A percentile compares a stretch with the other conserved stretches of the same genome.
phyloP scores from a whole-genome alignment of 805 yeast genomes.

The Suhomyces pyralidae region DNA sequence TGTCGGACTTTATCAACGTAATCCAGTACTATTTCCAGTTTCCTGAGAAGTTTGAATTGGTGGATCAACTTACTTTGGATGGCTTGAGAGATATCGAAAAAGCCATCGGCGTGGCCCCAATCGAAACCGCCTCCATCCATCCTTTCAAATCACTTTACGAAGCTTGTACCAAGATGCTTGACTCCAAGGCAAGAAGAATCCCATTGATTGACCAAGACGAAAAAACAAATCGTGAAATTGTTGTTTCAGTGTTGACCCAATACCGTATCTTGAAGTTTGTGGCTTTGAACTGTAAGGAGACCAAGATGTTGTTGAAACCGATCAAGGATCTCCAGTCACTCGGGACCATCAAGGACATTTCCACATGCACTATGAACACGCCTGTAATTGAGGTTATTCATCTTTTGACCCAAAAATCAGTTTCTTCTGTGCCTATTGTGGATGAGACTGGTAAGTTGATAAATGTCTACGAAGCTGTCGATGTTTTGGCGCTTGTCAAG shows the following conservation, averaged over 20 bases:
- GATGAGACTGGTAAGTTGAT: slow-evolving; percentile 67
- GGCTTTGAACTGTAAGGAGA: slow-evolving; percentile 93
- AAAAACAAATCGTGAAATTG: slow-evolving; percentile 87
- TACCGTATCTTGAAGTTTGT: slow-evolving; percentile 94
- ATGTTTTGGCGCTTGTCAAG: slow-evolving; percentile 85
- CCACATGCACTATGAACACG: slow-evolving; percentile 82
- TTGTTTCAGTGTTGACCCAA: slow-evolving; percentile 92
- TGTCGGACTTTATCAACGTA: slow-evolving; percentile 90
- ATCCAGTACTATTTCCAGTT: slow-evolving; percentile 89
- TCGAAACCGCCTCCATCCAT: slow-evolving; percentile 84
- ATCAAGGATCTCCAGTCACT: slow-evolving; percentile 68
- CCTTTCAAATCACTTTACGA: slow-evolving; percentile 88
- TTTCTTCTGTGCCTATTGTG: slow-evolving; percentile 89
- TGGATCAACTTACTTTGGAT: slow-evolving; percentile 79
- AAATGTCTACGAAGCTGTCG: slow-evolving; percentile 95
- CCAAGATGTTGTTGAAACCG: slow-evolving; percentile 76
- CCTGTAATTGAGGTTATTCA: slow-evolving; percentile 94
- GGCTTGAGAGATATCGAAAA: slow-evolving; percentile 84
- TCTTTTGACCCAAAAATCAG: slow-evolving; percentile 70
- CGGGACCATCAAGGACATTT: slow-evolving; percentile 49
- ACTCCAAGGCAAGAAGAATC: slow-evolving; percentile 84
- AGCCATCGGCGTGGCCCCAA: slow-evolving; percentile 79
- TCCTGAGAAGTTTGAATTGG: slow-evolving; percentile 84
- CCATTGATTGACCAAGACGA: slow-evolving; percentile 95
- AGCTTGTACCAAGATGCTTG: slow-evolving; percentile 89